Base-by-base conservation (phyloP, 2,329 filamentous ascomycete genomes). In the Huntiella moniliformis region DNA sequence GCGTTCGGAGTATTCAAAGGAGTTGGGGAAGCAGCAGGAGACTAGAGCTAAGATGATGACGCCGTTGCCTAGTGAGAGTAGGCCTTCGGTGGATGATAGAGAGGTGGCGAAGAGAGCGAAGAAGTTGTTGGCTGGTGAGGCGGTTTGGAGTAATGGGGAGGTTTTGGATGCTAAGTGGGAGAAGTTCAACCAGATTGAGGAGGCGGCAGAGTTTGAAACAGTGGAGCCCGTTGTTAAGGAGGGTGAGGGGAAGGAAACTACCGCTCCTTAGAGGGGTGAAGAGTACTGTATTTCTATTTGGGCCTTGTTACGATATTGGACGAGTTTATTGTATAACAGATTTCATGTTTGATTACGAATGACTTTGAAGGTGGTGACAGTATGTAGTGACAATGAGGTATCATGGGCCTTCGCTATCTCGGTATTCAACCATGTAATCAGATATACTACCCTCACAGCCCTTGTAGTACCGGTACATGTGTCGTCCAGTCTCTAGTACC, bases 71-170 rank as follows among this genome's bases (percentile, higher is more conserved):
- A 50, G 44, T 35, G 37, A 44, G 37, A 10, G 34, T 12, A 58
- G 66, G 38, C 56, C 61, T 4, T 51, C 66, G 46, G 60, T 60
- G 47, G 63, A 70, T 54, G 60, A 60, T 52, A 57, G 60, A 56
- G 61, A 62, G 39, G 56, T 60, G 52, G 78, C 79, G 17, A 66
- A 70, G 57, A 62, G 81, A 61, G 82, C 81, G 13, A 67, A 72
- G 62, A 65, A 68, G 54, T 56, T 86, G 54, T 59, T 82, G 52
- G 61, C 66, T 42, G 74, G 77, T 15, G 67, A 73, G 58, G 64
- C 70, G 54, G 65, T 65, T 51, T 86, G 82, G 81, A 65, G 57
- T 36, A 69, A 67, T 50, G 58, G 62, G 38, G 60, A 62, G 42
- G 50, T 57, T 38, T 50, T 70, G 51, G 68, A 73, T 50, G 59